A percentile compares a stretch with the other conserved stretches of the same genome.
phyloP scores from a whole-genome alignment of 805 yeast species.

The Ogataea trehalophila region DNA sequence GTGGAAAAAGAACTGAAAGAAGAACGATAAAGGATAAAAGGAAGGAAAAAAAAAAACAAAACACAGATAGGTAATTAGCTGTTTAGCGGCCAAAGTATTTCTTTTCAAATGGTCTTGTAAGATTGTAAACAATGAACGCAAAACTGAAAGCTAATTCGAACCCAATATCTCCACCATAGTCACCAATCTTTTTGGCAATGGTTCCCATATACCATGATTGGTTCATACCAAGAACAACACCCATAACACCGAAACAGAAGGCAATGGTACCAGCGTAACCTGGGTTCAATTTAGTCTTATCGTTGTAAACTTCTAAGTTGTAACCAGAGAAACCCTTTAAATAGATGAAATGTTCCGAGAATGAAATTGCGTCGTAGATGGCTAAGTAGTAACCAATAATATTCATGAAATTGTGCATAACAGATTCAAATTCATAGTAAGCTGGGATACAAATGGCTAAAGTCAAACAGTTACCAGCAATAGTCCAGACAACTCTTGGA shows the following conservation, averaged over 20 bases:
- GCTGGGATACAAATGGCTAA: constrained; percentile 89
- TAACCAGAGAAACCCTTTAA: constrained; percentile 59
- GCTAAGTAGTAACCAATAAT: constrained; percentile 88
- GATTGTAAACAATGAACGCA: constrained; percentile 56
- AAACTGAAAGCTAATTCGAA: constrained; percentile 71
- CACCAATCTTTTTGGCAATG: constrained; percentile 57
- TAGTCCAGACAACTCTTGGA: constrained; percentile 83
- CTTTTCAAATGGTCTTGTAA: constrained; percentile 59
- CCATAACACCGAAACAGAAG: constrained; percentile 78
- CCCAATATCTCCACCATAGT: constrained; percentile 79
- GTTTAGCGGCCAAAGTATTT: constrained; percentile 51
- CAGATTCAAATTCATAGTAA: constrained; percentile 63
- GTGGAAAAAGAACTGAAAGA: not conserved
- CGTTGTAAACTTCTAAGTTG: constrained; percentile 57
- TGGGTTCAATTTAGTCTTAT: constrained; percentile 55
- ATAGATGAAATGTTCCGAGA: constrained; percentile 83
- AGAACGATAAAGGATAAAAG: no score
- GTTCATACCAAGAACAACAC: constrained; percentile 82
- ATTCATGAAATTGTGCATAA: constrained; percentile 86
- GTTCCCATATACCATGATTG: constrained; percentile 83
- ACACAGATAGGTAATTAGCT: not conserved
- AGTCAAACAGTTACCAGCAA: constrained; percentile 63
- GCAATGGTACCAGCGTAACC: constrained; percentile 78
- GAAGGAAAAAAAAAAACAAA: no score
- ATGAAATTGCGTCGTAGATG: constrained; percentile 67